Evolutionary conservation across 2,329 filamentous ascomycete genomes (phyloP).

Genomic region (Penicillium sp.): DNA sequence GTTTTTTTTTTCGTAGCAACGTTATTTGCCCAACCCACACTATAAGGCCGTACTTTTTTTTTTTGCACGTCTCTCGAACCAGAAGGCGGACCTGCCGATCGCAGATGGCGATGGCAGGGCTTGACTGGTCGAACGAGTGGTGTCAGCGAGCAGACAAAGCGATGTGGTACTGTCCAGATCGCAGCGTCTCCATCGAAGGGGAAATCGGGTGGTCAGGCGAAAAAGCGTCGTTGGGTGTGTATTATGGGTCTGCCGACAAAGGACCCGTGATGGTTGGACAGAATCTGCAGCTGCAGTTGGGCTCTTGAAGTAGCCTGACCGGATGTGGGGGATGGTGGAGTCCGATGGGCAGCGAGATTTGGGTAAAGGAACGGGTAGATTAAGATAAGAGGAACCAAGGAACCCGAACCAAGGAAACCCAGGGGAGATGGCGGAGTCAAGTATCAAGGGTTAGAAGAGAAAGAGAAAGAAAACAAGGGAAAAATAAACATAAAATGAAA

Average conservation of each 20-base stretch:
- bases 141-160: slow-evolving; percentile 34
- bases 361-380: neutral
- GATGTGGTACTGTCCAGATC: slow-evolving; percentile 28
- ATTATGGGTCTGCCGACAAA: slow-evolving; percentile 7
- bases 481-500: slow-evolving; percentile 1
- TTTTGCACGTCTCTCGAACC: slow-evolving; percentile 4
- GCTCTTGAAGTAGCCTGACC: slow-evolving; percentile 23
- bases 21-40: slow-evolving; percentile 2
- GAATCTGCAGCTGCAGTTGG: slow-evolving; percentile 27
- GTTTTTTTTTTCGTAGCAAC: neutral
- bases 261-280: slow-evolving; percentile 14
- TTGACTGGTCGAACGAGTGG: slow-evolving; percentile 18
- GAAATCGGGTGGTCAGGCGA: slow-evolving; percentile 22
- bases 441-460: neutral
- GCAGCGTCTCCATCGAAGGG: slow-evolving; percentile 39
- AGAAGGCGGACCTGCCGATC: slow-evolving; percentile 31
- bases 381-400: slow-evolving; percentile 1
- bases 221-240: slow-evolving; percentile 15
- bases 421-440: neutral
- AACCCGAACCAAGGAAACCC: neutral
- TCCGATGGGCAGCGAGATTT: slow-evolving; percentile 15
- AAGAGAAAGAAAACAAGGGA: neutral
- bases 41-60: neutral
- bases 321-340: slow-evolving; percentile 16
- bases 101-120: slow-evolving; percentile 27